These are phyloP conservation scores for Metschnikowia continentalis DNA, from an alignment of 805 yeast species.

Conservation along the genomic window DNA sequence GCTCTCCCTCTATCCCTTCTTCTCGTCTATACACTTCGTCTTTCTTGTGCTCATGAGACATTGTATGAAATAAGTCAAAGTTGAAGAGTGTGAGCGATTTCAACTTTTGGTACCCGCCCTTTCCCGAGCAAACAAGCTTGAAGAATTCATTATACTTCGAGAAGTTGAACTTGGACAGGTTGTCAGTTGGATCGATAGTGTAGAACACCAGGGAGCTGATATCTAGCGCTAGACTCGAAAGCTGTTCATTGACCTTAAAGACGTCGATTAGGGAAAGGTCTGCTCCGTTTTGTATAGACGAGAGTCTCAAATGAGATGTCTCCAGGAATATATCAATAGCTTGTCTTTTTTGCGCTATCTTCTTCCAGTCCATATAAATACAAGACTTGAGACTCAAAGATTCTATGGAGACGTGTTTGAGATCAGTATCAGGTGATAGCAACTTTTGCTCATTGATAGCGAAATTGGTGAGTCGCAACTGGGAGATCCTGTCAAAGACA, in stretches of 20 bases:
- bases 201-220: constrained; percentile 46
- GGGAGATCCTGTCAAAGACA: constrained; percentile 33
- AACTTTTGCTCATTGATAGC: constrained; percentile 42
- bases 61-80: constrained; percentile 27
- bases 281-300: constrained; percentile 36
- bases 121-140: constrained; percentile 31
- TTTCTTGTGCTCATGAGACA: constrained; percentile 16
- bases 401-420: constrained; percentile 6
- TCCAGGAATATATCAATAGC: constrained; percentile 36
- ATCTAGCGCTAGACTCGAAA: constrained; percentile 43
- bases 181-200: constrained; percentile 13
- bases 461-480: constrained; percentile 43
- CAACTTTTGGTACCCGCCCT: constrained; percentile 28
- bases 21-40: neutral
- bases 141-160: constrained; percentile 25
- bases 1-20: neutral
- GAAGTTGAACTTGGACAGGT: constrained; percentile 27
- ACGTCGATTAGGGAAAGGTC: constrained; percentile 51
- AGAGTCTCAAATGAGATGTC: constrained; percentile 35
- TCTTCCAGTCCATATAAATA: constrained; percentile 14
- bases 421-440: neutral
- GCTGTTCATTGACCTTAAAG: constrained; percentile 30
- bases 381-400: constrained; percentile 14
- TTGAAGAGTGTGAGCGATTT: constrained; percentile 25
- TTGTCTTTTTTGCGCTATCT: constrained; percentile 11